Percentiles rank a stretch among this genome's conserved stretches.
Conservation (phyloP, 495 filamentous ascomycete species). For the Stereocaulon alpinum region DNA sequence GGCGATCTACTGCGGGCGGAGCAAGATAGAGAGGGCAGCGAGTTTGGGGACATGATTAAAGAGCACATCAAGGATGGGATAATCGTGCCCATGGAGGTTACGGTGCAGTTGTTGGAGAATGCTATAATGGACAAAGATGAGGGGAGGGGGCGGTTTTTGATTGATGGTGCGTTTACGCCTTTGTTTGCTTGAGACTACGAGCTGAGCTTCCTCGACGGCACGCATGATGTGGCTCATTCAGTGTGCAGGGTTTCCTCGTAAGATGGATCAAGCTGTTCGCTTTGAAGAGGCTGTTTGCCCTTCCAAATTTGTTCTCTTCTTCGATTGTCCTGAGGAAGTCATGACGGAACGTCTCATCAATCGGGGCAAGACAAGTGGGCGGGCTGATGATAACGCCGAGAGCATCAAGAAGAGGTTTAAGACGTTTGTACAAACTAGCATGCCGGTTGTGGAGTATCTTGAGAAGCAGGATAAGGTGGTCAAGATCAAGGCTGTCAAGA, state of each 20-base stretch:
- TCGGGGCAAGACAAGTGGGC: slow-evolving; percentile 81
- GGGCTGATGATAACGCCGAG: slow-evolving; percentile 88
- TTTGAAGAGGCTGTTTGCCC: slow-evolving; percentile 86
- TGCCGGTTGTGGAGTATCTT: slow-evolving; percentile 89
- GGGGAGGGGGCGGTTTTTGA: slow-evolving; percentile 54
- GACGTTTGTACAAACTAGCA: slow-evolving; percentile 86
- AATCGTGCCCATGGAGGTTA: slow-evolving; percentile 98
- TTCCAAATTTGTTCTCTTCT: slow-evolving; percentile 75
- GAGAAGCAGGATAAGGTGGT: slow-evolving; percentile 68
- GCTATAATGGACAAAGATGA: slow-evolving; percentile 56
- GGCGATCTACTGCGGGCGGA: slow-evolving; percentile 91
- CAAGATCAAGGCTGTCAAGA: slow-evolving; percentile 55
- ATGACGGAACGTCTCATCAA: slow-evolving; percentile 77
- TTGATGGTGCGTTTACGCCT: slow-evolving; percentile 48
- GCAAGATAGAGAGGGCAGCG: slow-evolving; percentile 69
- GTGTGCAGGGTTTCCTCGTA: slow-evolving; percentile 68
- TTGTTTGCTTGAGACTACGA: neutral
- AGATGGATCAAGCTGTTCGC: slow-evolving; percentile 90
- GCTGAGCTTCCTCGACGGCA: neutral
- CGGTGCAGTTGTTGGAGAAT: slow-evolving; percentile 85
- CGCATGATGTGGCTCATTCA: neutral
- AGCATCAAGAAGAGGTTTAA: slow-evolving; percentile 92
- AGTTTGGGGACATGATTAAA: slow-evolving; percentile 86
- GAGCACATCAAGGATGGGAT: slow-evolving; percentile 82
- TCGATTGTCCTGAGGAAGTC: slow-evolving; percentile 78